Conservation (phyloP, 139 green algal species). For the Chlamydomonas sp. region DNA sequence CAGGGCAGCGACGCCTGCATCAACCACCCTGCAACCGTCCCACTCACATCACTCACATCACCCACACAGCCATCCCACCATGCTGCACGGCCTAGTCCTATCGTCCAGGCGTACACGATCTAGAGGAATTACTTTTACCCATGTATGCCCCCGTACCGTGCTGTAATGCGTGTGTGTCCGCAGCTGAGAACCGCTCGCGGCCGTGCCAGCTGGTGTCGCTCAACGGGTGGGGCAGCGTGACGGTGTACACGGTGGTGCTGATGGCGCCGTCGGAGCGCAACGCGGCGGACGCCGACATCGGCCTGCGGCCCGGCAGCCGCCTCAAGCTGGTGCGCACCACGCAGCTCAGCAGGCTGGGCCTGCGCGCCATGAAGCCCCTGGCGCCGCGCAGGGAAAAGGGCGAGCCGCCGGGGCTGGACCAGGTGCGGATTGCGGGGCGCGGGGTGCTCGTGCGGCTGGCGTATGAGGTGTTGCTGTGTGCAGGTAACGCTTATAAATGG, state of each 20-base stretch:
- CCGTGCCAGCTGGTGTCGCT: slow-evolving; percentile 51
- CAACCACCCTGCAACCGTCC: neutral
- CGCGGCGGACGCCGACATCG: slow-evolving; percentile 48
- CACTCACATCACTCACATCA: neutral
- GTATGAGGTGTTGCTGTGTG: too few relatives aligned
- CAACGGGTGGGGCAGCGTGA: slow-evolving; percentile 46
- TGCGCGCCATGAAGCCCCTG: slow-evolving; percentile 24
- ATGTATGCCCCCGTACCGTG: too few relatives aligned
- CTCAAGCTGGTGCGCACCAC: slow-evolving; percentile 50
- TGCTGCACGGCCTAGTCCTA: too few relatives aligned
- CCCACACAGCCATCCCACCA: neutral
- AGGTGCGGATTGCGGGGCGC: slow-evolving; percentile 13
- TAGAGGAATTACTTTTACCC: too few relatives aligned
- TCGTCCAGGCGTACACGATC: too few relatives aligned
- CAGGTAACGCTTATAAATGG: too few relatives aligned
- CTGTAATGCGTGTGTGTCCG: too few relatives aligned
- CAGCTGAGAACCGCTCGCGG: slow-evolving; percentile 28
- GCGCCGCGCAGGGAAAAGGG: neutral
- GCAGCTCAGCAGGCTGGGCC: slow-evolving; percentile 43
- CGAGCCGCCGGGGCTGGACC: neutral
- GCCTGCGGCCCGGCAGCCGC: slow-evolving; percentile 57
- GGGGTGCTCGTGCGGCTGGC: too few relatives aligned
- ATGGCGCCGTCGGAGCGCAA: slow-evolving; percentile 25
- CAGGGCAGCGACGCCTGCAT: neutral
- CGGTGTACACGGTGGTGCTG: slow-evolving; percentile 50